Conservation (phyloP, 2,329 filamentous ascomycete species). For the Aureobasidium subglaciale region DNA sequence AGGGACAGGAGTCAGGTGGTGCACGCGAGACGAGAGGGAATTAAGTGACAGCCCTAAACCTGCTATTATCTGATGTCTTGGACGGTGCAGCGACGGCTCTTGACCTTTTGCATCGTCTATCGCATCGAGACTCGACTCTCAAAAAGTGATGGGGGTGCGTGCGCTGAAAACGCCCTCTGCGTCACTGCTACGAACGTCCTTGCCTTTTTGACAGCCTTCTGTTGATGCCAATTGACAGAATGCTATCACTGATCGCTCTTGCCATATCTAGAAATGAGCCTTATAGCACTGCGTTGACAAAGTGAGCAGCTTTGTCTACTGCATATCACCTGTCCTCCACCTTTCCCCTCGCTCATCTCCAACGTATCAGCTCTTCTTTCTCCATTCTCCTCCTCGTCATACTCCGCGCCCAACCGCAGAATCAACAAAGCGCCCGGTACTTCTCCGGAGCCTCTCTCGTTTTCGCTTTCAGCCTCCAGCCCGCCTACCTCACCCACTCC, state of each 20-base stretch:
- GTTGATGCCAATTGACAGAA: neutral
- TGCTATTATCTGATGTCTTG: neutral
- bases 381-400: constrained; percentile 9
- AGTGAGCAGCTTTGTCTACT: neutral
- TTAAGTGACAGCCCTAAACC: constrained; percentile 1
- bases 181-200: constrained; percentile 1
- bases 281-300: neutral
- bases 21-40: constrained; percentile 1
- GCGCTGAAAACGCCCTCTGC: neutral
- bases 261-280: neutral
- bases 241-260: neutral
- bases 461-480: neutral
- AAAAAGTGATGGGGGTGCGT: neutral
- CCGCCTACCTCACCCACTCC: neutral
- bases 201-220: neutral
- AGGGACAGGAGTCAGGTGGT: neutral
- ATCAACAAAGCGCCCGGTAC: constrained; percentile 10
- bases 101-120: neutral
- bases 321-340: constrained; percentile 10
- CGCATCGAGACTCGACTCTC: neutral
- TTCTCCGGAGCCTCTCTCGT: constrained; percentile 12
- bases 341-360: constrained; percentile 7
- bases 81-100: neutral
- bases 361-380: constrained; percentile 3
- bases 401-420: constrained; percentile 6